Evolutionary conservation across 352 stramenopile species (phyloP).

Genomic region (Phytophthora aleatoria): DNA sequence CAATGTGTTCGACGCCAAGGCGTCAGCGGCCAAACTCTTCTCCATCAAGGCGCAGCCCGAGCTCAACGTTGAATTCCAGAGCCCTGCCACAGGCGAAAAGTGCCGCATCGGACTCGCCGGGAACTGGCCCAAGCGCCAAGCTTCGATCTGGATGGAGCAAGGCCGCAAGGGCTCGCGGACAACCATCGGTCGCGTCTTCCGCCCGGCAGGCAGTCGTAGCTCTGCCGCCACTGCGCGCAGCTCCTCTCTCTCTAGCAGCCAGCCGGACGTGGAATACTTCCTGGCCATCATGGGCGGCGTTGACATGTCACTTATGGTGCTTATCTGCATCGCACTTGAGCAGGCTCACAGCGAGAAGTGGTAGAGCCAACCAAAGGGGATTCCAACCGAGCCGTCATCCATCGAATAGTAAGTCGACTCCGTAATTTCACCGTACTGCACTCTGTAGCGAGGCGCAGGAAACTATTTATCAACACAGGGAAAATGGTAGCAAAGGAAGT

Average conservation of each 20-base stretch:
- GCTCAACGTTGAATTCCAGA: slow-evolving; percentile 39
- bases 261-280: slow-evolving; percentile 40
- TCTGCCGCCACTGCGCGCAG: slow-evolving; percentile 25
- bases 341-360: slow-evolving; percentile 34
- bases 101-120: slow-evolving; percentile 39
- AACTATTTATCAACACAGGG: slow-evolving; percentile 31
- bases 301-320: slow-evolving; percentile 49
- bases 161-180: slow-evolving; percentile 26
- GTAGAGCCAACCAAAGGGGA: slow-evolving; percentile 11
- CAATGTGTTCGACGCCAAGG: slow-evolving; percentile 42
- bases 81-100: slow-evolving; percentile 28
- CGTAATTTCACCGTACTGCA: slow-evolving; percentile 4
- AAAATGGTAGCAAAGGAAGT: slow-evolving; percentile 12
- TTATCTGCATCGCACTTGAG: slow-evolving; percentile 50
- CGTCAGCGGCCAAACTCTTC: slow-evolving; percentile 36
- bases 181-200: slow-evolving; percentile 40
- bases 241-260: slow-evolving; percentile 25
- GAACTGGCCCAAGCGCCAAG: slow-evolving; percentile 37
- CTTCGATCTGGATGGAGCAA: slow-evolving; percentile 44
- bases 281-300: slow-evolving; percentile 40
- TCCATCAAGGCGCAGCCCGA: slow-evolving; percentile 42
- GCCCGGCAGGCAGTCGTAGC: slow-evolving; percentile 23
- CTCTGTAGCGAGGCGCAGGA: slow-evolving; percentile 15
- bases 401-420: background rate
- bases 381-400: background rate